Evolutionary conservation across 1,284 basidiomycete species (phyloP).

Genomic region (Schizophyllum amplum): DNA sequence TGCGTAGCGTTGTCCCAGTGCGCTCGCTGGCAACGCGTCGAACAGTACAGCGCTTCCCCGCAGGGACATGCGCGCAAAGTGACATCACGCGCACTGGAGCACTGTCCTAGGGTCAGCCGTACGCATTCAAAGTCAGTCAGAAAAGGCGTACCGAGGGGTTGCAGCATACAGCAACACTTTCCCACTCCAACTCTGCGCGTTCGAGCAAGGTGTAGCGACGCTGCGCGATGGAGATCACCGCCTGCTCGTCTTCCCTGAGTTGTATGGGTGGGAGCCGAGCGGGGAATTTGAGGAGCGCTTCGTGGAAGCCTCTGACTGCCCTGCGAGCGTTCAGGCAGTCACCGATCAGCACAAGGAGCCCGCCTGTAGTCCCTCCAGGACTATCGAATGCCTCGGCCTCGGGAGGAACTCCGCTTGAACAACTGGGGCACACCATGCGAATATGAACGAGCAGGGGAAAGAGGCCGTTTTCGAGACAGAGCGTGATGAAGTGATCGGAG

Average conservation of each 20-base stretch:
- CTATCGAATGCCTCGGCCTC: neutral
- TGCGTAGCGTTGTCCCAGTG: neutral
- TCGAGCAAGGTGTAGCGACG: neutral
- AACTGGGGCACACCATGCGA: no score
- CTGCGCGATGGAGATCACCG: neutral
- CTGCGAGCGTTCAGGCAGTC: neutral
- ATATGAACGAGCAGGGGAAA: no score
- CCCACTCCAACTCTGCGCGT: neutral
- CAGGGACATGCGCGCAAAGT: neutral
- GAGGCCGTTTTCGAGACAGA: neutral
- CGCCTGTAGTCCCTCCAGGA: neutral
- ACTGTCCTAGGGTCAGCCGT: no score
- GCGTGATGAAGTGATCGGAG: neutral
- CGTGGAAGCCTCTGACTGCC: neutral
- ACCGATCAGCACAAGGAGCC: neutral
- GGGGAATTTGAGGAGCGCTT: neutral
- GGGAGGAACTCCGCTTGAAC: no score
- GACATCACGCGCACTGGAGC: neutral
- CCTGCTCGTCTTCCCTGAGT: neutral
- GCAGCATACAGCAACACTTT: neutral
- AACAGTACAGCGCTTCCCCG: neutral
- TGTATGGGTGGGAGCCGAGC: neutral
- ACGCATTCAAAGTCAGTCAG: neutral
- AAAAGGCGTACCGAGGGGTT: neutral
- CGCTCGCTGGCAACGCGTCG: neutral